Conservation (phyloP, 805 yeast genomes). For the Debaryomyces hansenii region DNA sequence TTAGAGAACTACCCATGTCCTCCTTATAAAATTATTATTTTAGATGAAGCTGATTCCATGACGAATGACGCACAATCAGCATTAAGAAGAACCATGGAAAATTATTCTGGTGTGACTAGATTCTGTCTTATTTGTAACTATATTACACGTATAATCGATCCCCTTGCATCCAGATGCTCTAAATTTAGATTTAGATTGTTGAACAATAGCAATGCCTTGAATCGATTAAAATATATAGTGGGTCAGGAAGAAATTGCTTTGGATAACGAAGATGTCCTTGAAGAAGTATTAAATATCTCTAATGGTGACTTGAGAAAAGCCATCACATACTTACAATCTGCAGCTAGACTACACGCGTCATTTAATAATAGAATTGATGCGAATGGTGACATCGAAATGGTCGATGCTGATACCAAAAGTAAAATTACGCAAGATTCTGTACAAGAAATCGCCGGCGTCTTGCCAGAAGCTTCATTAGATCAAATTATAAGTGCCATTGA, state of each 20-base stretch:
- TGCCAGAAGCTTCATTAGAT: slow-evolving; percentile 50
- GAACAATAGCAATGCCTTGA: slow-evolving; percentile 68
- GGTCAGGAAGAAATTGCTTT: slow-evolving; percentile 33
- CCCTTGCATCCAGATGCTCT: slow-evolving; percentile 93
- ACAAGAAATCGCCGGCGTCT: slow-evolving; percentile 75
- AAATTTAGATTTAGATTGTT: slow-evolving; percentile 87
- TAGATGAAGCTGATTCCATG: slow-evolving; percentile 98
- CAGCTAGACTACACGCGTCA: slow-evolving; percentile 56
- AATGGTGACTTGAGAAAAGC: slow-evolving; percentile 93
- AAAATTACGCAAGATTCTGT: slow-evolving; percentile 48
- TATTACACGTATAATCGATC: slow-evolving; percentile 95
- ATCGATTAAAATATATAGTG: slow-evolving; percentile 63
- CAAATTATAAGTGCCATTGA: slow-evolving; percentile 37
- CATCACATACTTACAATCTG: slow-evolving; percentile 84
- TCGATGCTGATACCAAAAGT: slow-evolving; percentile 24
- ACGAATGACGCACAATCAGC: slow-evolving; percentile 97
- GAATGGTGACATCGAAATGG: slow-evolving; percentile 35
- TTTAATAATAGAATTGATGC: slow-evolving; percentile 12
- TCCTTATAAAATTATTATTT: slow-evolving; percentile 87
- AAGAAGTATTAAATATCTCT: slow-evolving; percentile 67
- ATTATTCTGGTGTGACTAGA: slow-evolving; percentile 81
- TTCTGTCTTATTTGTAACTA: slow-evolving; percentile 95
- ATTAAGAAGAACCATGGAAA: slow-evolving; percentile 90
- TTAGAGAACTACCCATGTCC: slow-evolving; percentile 86
- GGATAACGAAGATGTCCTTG: slow-evolving; percentile 51